Conservation (phyloP, 2,329 filamentous ascomycete species). For the Xylariaceae sp. region DNA sequence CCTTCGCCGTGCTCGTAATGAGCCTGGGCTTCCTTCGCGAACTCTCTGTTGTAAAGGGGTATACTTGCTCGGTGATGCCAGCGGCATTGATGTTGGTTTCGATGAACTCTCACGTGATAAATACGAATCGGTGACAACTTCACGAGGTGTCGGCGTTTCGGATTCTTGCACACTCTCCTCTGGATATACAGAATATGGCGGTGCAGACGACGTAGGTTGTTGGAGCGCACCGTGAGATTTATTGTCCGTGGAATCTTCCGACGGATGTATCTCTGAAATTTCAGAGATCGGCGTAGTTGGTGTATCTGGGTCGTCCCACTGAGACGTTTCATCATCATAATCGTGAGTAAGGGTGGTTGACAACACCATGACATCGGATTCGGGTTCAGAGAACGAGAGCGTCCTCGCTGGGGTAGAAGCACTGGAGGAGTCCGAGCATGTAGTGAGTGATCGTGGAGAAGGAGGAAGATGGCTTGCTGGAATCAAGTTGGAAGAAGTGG, state of each 20-base stretch:
- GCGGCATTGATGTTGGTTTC: conserved; percentile 34
- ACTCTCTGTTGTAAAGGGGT: conserved; percentile 30
- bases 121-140: conserved; percentile 36
- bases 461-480: conserved; percentile 46
- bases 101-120: conserved; percentile 7
- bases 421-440: conserved; percentile 51
- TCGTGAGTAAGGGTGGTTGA: conserved; percentile 45
- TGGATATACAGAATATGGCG: background rate
- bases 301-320: conserved; percentile 52
- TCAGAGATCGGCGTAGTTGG: conserved; percentile 54
- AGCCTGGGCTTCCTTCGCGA: conserved; percentile 44
- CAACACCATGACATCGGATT: conserved; percentile 48
- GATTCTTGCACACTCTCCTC: conserved; percentile 39
- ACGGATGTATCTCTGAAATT: conserved; percentile 47
- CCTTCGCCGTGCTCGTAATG: conserved; percentile 46
- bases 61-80: conserved; percentile 39
- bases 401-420: conserved; percentile 53
- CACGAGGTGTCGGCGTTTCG: conserved; percentile 51
- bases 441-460: conserved; percentile 58
- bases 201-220: conserved; percentile 23
- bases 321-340: conserved; percentile 50
- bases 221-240: conserved; percentile 15
- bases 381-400: conserved; percentile 59
- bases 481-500: conserved; percentile 27
- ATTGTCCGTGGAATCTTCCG: conserved; percentile 41